Evolutionary conservation across 1,284 basidiomycete species (phyloP), one percentile per base, ranked within the genome.

Genomic region (Sutorius eximius): DNA sequence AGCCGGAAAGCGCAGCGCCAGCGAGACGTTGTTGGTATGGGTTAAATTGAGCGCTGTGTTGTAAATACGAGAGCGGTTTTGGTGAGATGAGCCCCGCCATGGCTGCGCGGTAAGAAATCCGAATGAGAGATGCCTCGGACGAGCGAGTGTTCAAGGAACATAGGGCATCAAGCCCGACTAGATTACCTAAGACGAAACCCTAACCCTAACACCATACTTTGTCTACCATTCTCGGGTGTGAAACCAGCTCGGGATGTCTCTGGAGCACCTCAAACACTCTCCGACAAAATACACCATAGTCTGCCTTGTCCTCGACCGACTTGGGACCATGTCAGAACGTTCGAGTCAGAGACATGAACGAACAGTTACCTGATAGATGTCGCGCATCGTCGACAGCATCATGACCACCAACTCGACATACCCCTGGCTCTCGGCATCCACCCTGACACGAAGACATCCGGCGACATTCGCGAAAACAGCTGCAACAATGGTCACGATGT

Each of bases 11-110:
- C 27, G 58, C 59, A 33, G 62, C 59, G 29, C 61, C 58, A 22
- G 61, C 66, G 32, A 71, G 57, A 22, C 71, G 73, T 44, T 71
- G 72, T 33, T 72, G 69, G 71, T 84, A 86, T 3, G 76, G 76
- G 60, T 79, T 79, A 62, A 82, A 83, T 57, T 80, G 70, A 45
- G 70, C 59, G 29, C 73, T 74, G 59, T 80, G 77, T 60, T 85
- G 82, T 59, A 84, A 73, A 71, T 84, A 86, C 3, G 83, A 82
- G 52, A 85, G 74, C 43, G 83, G 84, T 66, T 80, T 84, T 43
- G 83, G 84, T 61, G 83, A 86, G 59, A 77, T 72, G 58, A 77
- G 73, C 63, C 75, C 76, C 68, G 83, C 81, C 83, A 86, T 86
- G 69, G 73, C 70, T 65, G 45, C 55, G 42, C 52, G 55, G 54